Evolutionary conservation across 2,329 filamentous ascomycete genomes (phyloP), one percentile per base, ranked within the genome.

Genomic region (Alternaria alternata): DNA sequence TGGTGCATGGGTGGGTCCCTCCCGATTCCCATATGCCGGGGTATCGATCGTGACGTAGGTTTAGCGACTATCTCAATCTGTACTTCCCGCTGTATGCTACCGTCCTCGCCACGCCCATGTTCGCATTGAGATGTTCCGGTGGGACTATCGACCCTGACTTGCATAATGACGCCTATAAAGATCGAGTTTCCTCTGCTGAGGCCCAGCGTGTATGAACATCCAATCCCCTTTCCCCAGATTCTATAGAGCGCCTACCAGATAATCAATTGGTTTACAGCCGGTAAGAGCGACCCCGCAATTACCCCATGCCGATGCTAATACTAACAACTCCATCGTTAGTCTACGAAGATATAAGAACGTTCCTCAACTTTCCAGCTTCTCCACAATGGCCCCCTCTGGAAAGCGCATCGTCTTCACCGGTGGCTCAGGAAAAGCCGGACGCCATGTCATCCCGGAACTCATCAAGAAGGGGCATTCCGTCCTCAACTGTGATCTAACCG

Each of bases 401-500:
- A 82, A 81, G 64, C 74, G 81, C 14, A 80, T 83, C 46, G 73
- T 77, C 54, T 77, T 77, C 54, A 77, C 75, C 0, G 85, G 85
- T 28, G 85, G 85, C 60, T 83, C 81, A 59, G 85, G 75, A 28
- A 78, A 78, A 74, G 85, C 84, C 18, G 85, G 85, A 8, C 80
- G 85, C 47, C 81, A 86, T 75, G 81, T 82, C n/a, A 85, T 87
- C 51, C 80, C 81, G 16, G 81, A 85, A 36, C 80, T 88, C 18
- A 72, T 86, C 30, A 76, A 80, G 9, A 75, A 80, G 59, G 85
- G 84, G 32, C 81, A 87, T 66, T 69, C 81, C 60, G 79, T 87
- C 34, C 79, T 87, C 28, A 88, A 88, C 61, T 73, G 87, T n/a
- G 86, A 87, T 66, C 78, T 87, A 5, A 72, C 78, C 16, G 79